Conservation (phyloP, 2,329 filamentous ascomycete species). For the Hymenoscyphus repandus region DNA sequence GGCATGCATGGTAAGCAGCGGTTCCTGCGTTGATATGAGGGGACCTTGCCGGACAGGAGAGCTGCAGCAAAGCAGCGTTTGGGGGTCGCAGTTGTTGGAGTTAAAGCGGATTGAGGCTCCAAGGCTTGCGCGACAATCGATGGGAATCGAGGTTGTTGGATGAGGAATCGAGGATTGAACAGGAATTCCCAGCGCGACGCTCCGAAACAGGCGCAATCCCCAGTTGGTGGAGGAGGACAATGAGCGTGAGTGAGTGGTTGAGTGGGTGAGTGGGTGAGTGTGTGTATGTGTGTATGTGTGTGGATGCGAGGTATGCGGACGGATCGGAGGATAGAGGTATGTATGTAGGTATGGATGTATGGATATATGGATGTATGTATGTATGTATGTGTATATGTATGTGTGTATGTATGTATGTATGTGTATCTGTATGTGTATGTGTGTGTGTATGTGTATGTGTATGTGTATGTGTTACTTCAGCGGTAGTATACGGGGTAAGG, state of each 20-base stretch:
- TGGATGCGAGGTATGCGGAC: background rate
- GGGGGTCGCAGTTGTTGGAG: conserved; percentile 12
- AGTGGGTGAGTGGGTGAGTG: background rate
- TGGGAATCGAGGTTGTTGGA: too few species aligned
- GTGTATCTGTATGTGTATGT: background rate
- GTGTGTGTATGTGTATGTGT: background rate
- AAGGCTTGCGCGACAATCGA: background rate
- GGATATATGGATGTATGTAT: background rate
- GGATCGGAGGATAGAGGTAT: background rate
- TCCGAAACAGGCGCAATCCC: too few species aligned
- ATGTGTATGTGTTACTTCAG: background rate
- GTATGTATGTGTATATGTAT: background rate
- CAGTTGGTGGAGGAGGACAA: background rate
- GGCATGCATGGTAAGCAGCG: conserved; percentile 34
- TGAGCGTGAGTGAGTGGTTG: background rate
- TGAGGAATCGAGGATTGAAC: too few species aligned
- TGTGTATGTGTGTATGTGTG: background rate
- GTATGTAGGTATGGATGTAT: background rate
- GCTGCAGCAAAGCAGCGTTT: conserved; percentile 25
- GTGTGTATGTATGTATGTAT: background rate
- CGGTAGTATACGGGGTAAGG: too few species aligned
- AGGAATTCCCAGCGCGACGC: too few species aligned
- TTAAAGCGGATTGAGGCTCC: background rate
- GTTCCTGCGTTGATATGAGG: conserved; percentile 31
- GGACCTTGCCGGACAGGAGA: conserved; percentile 9